Base-by-base conservation (phyloP, 768 basidiomycete species). In the Mycena capillaripes region DNA sequence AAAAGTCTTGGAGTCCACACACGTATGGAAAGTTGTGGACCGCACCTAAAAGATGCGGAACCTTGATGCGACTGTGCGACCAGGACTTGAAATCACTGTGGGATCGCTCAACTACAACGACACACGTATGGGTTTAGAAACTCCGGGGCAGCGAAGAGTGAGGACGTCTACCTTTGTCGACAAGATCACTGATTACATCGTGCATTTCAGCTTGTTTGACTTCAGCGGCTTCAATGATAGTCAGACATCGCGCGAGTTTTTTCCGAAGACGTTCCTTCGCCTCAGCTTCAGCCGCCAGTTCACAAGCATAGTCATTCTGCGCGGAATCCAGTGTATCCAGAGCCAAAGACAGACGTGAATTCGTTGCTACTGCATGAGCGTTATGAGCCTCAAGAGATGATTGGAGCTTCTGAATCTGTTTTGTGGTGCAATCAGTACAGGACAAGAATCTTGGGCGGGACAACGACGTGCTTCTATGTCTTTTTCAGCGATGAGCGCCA, bases 131-230 rank as follows among this genome's bases (percentile, higher is more conserved):
- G 11, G 36, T 56, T 68, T 40, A 52, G 61, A 58, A 46, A 58
- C 23, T 10, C 30, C 36, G 32, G 34, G 50, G 17, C 55, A 4
- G 34, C 19, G 14, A 8, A 21, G 5, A 32, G 27, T 12, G 14
- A 6, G 44, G 32, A 38, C 21, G 29, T 88, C 46, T 74, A 91
- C 91, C 88, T 89, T 89, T 90, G 78, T 90, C 84, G n/a, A 90
- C 84, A 46, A 92, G 77, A 60, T 85, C 86, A 83, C 76, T 91
- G 75, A 65, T 90, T 88, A 76, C 91, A 88, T 66, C 79, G 81
- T 38, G 38, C 16, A 38, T 38, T 16, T 38, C 38, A 38, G 38
- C 38, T 11, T 11, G 38, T 38, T 92, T 89, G 2, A 77, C 75
- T 77, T 91, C 87, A 7, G 82, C 78, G 2, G 71, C 72, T 38